Evolutionary conservation across 306 rosid species (phyloP), one percentile per base, ranked within the genome.

Genomic region (Ziziphus jujuba): DNA sequence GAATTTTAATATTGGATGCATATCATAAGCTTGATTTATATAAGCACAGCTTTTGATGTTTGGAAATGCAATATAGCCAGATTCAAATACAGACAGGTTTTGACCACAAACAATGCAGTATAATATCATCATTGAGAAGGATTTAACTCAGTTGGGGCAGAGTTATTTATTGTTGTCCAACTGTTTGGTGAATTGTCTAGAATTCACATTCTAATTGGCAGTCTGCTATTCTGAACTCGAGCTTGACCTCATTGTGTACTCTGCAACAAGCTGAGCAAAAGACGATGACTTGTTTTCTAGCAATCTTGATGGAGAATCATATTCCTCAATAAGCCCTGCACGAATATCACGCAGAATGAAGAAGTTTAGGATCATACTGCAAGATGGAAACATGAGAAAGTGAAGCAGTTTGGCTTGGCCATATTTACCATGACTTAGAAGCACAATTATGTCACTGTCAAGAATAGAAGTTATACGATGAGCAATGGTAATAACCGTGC

Each of bases 381-480:
- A 33, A 20, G 36, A 59, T 15, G 28, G 14, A 15, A 49, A 4
- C 21, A 49, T 0, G 5, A 3, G 17, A 4, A 6, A 16, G 5
- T 38, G 56, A 38, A 49, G n/a, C n/a, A n/a, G 31, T 14, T 2
- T 2, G 9, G 14, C 40, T 1, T 52, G 15, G 9, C 5, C 47
- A 25, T 33, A 34, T 75, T 58, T 19, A 88, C 91, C 95, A 34
- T 85, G 83, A 79, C 43, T 70, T 62, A 88, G 89, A 65, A 88
- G 89, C 72, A 88, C 65, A 62, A 88, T 87, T 88, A 88, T 83
- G 72, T 85, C 84, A 62, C 91, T 81, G 63, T 73, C 70, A 14
- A 88, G 81, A 40, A 88, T 84, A 4, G 95, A 88, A 62, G 95
- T 85, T 72, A 83, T 88, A 36, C 89, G 66, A 44, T 85, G 95